Evolutionary conservation across 805 yeast species (phyloP).

Genomic region (Candida hispaniensis): DNA sequence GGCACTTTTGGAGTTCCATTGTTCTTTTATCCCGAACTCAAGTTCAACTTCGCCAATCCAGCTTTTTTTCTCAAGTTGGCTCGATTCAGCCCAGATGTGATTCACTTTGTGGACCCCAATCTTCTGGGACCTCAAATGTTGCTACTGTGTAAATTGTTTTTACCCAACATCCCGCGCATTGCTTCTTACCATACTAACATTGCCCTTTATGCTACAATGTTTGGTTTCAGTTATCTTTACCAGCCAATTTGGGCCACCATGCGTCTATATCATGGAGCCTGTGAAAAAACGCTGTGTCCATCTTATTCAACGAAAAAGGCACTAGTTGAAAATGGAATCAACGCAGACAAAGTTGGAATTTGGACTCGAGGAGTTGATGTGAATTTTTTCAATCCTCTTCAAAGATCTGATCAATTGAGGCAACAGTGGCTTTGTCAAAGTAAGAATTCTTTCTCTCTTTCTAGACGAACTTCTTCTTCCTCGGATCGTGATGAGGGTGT

Average conservation of each 20-base stretch:
- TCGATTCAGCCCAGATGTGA: slow-evolving; percentile 17
- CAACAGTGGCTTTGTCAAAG: slow-evolving; percentile 16
- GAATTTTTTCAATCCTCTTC: slow-evolving; percentile 14
- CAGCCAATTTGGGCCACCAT: slow-evolving; percentile 18
- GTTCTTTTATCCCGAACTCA: slow-evolving; percentile 21
- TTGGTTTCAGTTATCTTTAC: slow-evolving; percentile 18
- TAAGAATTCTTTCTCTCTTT: slow-evolving; percentile 6
- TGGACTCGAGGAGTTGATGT: slow-evolving; percentile 21
- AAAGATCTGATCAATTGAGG: slow-evolving; percentile 14
- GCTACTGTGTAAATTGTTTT: slow-evolving; percentile 16
- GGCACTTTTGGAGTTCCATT: slow-evolving; percentile 19
- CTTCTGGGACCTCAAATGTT: slow-evolving; percentile 20
- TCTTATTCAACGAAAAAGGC: slow-evolving; percentile 21
- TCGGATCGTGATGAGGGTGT: slow-evolving; percentile 18
- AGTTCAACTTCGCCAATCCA: slow-evolving; percentile 18
- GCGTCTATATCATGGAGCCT: slow-evolving; percentile 25
- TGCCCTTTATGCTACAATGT: slow-evolving; percentile 18
- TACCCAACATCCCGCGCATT: slow-evolving; percentile 18
- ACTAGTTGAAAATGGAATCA: slow-evolving; percentile 18
- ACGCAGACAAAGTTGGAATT: slow-evolving; percentile 15
- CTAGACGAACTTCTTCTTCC: slow-evolving; percentile 4
- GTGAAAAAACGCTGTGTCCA: slow-evolving; percentile 28
- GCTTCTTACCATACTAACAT: slow-evolving; percentile 20
- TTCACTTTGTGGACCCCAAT: slow-evolving; percentile 20
- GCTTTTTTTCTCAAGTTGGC: slow-evolving; percentile 14